phyloP scores from a whole-genome alignment of 2,329 filamentous ascomycete species.

The Diaporthe longicolla region DNA sequence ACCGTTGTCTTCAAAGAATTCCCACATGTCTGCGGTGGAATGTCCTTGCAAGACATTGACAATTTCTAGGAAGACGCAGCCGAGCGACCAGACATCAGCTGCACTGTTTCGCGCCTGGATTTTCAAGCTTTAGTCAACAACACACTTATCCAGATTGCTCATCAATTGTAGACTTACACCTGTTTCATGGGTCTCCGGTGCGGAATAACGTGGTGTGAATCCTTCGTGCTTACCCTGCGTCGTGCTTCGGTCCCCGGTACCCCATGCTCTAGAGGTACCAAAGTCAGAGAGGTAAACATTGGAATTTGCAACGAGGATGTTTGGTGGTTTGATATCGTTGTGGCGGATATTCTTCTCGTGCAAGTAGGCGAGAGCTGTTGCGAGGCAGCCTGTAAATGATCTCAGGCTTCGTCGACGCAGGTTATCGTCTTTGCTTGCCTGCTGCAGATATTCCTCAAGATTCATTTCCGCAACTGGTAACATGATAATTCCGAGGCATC shows the following conservation, averaged over 20 bases:
- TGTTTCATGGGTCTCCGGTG: constrained; percentile 13
- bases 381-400: neutral
- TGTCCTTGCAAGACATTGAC: neutral
- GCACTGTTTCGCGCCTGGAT: neutral
- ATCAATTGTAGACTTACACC: neutral
- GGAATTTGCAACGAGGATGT: constrained; percentile 39
- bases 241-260: constrained; percentile 1
- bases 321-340: constrained; percentile 43
- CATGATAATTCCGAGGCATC: neutral
- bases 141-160: rapidly evolving
- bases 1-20: neutral
- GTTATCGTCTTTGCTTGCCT: neutral
- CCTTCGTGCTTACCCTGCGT: constrained; percentile 1
- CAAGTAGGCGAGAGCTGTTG: neutral
- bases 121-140: neutral
- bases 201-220: constrained; percentile 1
- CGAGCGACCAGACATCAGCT: constrained; percentile 18
- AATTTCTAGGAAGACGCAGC: constrained; percentile 11
- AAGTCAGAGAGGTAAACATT: constrained; percentile 40
- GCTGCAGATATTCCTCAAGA: neutral
- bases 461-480: constrained; percentile 2
- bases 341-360: constrained; percentile 13
- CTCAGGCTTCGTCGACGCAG: neutral
- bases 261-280: constrained; percentile 35
- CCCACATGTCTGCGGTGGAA: neutral